Base-by-base conservation (phyloP, 2,329 filamentous ascomycete genomes). In the Monilinia aucupariae region DNA sequence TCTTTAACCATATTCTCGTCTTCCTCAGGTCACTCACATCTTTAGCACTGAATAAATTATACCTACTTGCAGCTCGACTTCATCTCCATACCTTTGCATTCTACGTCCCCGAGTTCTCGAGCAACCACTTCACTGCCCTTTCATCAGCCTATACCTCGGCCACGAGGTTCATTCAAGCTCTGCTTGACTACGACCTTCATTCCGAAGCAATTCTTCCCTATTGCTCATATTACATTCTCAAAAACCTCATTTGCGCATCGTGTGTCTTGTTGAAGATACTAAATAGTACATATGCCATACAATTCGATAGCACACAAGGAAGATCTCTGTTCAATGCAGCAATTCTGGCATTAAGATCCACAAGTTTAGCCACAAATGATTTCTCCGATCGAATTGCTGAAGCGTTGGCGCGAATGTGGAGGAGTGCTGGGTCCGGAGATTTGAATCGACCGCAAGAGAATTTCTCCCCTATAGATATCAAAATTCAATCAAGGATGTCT, bases 191-290 rank as follows among this genome's bases (percentile, higher is more conserved):
- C 34, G 67, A 66, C 59, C 65, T 65, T 9, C 63, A 66, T 13
- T 66, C 59, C 17, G 27, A 77, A 76, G 66, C 77, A 74, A 12
- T 71, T 58, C 54, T 72, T 59, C 43, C 69, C 69, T 81, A 85
- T 64, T 81, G 81, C 22, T 80, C 78, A 50, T 85, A 82, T 68
- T 87, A 88, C 70, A 80, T 89, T 63, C 83, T 86, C 71, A 85
- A 88, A 72, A 87, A 88, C 79, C 82, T 87, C 71, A 79, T 88
- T 34, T 85, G 85, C 3, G 84, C 82, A 20, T 84, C 83, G 2
- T 87, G 86, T 67, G 83, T 84, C 1, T 75, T 89, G 7, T 76
- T 88, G 61, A 88, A 88, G 69, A 77, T 89, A 1, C 80, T 86
- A 67, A 87, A 88, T 71, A 86, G 84, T 54, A 86, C 86, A 68